Base-by-base conservation (phyloP, 441 rosid genomes). In the Raphanus hybrid region DNA sequence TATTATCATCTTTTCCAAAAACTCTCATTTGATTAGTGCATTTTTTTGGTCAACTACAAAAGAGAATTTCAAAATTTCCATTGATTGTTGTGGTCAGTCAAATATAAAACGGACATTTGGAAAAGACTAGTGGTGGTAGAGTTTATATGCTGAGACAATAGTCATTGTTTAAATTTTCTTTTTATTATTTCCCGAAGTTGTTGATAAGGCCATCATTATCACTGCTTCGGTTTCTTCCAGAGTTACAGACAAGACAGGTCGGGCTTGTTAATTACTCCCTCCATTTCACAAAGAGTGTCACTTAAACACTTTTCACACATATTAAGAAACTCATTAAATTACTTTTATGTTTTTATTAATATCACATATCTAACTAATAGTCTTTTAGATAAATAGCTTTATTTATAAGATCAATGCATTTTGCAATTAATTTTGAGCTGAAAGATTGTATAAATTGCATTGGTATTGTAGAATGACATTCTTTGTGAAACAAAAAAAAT, bases 201-300 rank as follows among this genome's bases (percentile, higher is more conserved):
- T 58, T 74, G 79, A 79, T 79, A 69, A 65, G 64, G 58, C 14
- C 61, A 75, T 70, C 79, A 64, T 80, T 75, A 80, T 59, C 12
- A 26, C 64, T 45, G 54, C 37, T 75, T 69, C 82, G 70, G 79
- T 80, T 70, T 75, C 79, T 65, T 75, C 0, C n/a, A 75, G 10
- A 57, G 75, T 74, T 69, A 70, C 37, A 64, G 82, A 80, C 76
- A 75, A 75, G 82, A 70, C 79, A 66, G 61, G 79, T 75, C 76
- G 14, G 63, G 35, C 58, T 79, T 54, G 27, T 74, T 74, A 32
- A 62, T 58, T 64, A 69, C 23, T 20, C 23, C 23, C 23, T 20
- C 23, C 23, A 20, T 20, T 20, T 20, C 23, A 20, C 23, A 20
- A 20, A 20, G 23, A 20, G 23, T 20, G 23, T 20, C 23, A 20